These are phyloP conservation scores for Sphagnum magellanicum DNA, from an alignment of 228 moss, liverwort and hornwort species.

Conservation along the genomic window DNA sequence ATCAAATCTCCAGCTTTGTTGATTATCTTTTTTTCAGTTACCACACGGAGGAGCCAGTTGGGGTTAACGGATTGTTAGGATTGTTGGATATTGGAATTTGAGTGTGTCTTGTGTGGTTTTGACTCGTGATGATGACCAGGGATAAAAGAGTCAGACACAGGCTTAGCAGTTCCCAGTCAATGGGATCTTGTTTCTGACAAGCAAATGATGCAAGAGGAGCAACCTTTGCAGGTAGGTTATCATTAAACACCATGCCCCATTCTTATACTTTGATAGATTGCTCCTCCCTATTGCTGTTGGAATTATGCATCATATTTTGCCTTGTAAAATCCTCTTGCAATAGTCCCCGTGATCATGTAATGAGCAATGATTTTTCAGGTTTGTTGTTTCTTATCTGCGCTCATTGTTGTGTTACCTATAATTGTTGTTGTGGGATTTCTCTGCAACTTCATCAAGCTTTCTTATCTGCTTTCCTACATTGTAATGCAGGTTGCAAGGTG, in stretches of 20 bases:
- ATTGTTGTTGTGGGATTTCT: no score
- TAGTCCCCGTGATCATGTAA: neutral
- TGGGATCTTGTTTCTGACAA: slow-evolving; percentile 99
- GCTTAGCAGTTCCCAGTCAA: slow-evolving; percentile 94
- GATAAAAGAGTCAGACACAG: slow-evolving; percentile 98
- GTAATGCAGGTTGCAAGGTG: slow-evolving; percentile 82
- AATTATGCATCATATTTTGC: no score
- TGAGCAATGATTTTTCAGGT: no score
- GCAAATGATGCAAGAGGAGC: slow-evolving; percentile 99
- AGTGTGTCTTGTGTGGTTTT: no score
- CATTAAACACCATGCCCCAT: neutral
- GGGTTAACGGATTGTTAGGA: no score
- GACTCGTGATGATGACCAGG: slow-evolving; percentile 29
- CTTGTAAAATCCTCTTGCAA: no score
- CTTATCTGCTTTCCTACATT: no score
- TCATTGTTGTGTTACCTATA: no score
- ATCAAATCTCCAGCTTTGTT: neutral
- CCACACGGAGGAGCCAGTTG: neutral
- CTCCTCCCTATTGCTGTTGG: no score
- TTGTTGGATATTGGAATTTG: no score
- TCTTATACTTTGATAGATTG: neutral
- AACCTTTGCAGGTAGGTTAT: slow-evolving; percentile 70
- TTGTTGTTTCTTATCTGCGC: no score
- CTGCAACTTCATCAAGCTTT: no score
- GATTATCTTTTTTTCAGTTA: neutral